A percentile compares a stretch with the other conserved stretches of the same genome.
Conservation (phyloP, 768 basidiomycete species). For the Russula sp. region DNA sequence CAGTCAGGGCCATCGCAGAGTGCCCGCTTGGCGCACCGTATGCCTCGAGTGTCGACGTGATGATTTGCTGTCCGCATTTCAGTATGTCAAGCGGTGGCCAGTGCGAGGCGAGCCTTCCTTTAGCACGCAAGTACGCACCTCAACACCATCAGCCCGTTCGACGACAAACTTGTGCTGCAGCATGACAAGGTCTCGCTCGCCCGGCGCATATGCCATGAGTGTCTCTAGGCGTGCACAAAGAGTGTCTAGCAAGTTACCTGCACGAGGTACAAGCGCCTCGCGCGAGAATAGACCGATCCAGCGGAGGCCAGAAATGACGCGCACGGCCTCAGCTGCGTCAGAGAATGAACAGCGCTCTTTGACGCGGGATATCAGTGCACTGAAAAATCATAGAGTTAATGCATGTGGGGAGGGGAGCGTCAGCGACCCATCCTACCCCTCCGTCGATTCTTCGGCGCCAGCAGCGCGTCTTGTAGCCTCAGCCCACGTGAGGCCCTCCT, state of each 20-base stretch:
- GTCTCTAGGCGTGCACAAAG: constrained; percentile 86
- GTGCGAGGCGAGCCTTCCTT: neutral
- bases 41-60: constrained; percentile 86
- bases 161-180: constrained; percentile 97
- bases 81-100: neutral
- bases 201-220: constrained; percentile 84
- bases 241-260: constrained; percentile 81
- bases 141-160: constrained; percentile 75
- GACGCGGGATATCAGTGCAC: constrained; percentile 66
- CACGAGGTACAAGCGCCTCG: constrained; percentile 53
- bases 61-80: constrained; percentile 48
- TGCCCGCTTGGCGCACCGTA: constrained; percentile 76
- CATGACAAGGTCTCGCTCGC: constrained; percentile 94
- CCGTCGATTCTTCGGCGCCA: constrained; percentile 57
- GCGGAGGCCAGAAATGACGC: constrained; percentile 83
- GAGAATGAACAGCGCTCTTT: constrained; percentile 69
- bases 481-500: constrained; percentile 69
- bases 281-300: constrained; percentile 92
- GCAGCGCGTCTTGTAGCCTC: constrained; percentile 72
- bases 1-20: constrained; percentile 87
- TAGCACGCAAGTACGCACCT: constrained; percentile 34
- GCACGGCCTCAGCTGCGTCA: constrained; percentile 53
- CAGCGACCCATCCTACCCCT: constrained; percentile 43
- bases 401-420: neutral
- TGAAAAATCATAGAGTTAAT: constrained; percentile 27